Base-by-base conservation (phyloP, 1,284 basidiomycete genomes). In the Cystobasidiaceae sp. region DNA sequence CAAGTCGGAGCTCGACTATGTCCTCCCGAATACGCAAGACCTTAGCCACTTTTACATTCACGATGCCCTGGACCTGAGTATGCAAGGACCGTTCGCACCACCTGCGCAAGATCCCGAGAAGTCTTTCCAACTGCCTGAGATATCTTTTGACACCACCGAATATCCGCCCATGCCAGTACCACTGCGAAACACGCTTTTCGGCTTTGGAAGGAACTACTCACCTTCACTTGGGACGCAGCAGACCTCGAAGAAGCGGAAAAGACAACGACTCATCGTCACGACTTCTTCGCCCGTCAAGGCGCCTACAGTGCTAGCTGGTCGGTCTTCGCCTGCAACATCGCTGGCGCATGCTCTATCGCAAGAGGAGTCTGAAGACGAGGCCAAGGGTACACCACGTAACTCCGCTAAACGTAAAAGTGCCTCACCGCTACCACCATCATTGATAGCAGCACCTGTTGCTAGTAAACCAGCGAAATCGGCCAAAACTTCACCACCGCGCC, bases 181-280 rank as follows among this genome's bases (percentile, higher is more conserved):
- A 19, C 17, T 50, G 51, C 28, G 19, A 41, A n/a, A 21, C 27
- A 9, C 43, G 37, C 50, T 30, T 52, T 62, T 62, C 50, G 60
- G 60, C 50, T 62, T 62, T 54, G 60, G 60, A 13, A n/a, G n/a
- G 50, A 19, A 19, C 30, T 62, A 32, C 60, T 37, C 60, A 3
- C 45, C 50, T 11, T 54, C 60, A n/a, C 59, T 48, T 23, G 23
- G 33, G 9, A 15, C 27, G 11, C 43, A 44, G 19, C 13, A 44
- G 28, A 39, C 21, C 9, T 25, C 48, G n/a, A n/a, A 51, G 15
- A 23, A 15, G 46, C 46, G 41, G 46, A 33, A n/a, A n/a, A n/a
- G n/a, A n/a, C n/a, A n/a, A n/a, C n/a, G n/a, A 27, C 17, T 49
- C 21, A 49, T 49, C 17, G 37, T 39, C 37, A 27, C 23, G 27